These are phyloP conservation scores for Diaporthe citrichinensis DNA, from an alignment of 2,329 filamentous ascomycete genomes.

Conservation along the genomic window DNA sequence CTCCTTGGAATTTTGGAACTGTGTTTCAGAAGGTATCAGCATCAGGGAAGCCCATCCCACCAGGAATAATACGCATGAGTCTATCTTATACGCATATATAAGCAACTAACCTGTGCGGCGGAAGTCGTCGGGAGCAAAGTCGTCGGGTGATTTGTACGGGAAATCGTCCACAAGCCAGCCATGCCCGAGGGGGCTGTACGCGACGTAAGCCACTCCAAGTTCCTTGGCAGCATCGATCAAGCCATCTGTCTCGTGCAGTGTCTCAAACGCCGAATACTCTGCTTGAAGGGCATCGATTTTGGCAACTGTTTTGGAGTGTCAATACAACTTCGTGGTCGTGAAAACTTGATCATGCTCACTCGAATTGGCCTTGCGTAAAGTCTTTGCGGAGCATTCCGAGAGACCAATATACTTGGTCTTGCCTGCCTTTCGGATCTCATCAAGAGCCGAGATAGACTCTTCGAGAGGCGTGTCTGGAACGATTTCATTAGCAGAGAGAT, in stretches of 20 bases:
- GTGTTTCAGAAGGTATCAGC: not conserved
- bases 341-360: slow-evolving; percentile 47
- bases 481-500: not conserved
- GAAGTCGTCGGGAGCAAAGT: slow-evolving; percentile 53
- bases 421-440: slow-evolving; percentile 60
- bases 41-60: not conserved
- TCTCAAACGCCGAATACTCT: slow-evolving; percentile 61
- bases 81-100: not conserved
- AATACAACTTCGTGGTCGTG: not conserved
- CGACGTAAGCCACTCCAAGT: slow-evolving; percentile 58
- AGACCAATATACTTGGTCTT: slow-evolving; percentile 65
- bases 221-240: slow-evolving; percentile 58
- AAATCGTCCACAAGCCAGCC: slow-evolving; percentile 64
- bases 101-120: not conserved
- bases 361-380: slow-evolving; percentile 59
- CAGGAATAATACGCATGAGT: too few relatives aligned
- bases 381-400: slow-evolving; percentile 61
- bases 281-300: slow-evolving; percentile 63
- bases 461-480: slow-evolving; percentile 49
- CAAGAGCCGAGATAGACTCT: slow-evolving; percentile 62
- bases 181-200: slow-evolving; percentile 62
- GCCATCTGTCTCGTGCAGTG: slow-evolving; percentile 55
- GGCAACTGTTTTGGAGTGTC: slow-evolving; percentile 53
- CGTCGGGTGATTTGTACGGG: slow-evolving; percentile 57
- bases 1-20: slow-evolving; percentile 55